Conservation (phyloP, 1,139 yeast genomes). For the Insectozyma bohioensis region DNA sequence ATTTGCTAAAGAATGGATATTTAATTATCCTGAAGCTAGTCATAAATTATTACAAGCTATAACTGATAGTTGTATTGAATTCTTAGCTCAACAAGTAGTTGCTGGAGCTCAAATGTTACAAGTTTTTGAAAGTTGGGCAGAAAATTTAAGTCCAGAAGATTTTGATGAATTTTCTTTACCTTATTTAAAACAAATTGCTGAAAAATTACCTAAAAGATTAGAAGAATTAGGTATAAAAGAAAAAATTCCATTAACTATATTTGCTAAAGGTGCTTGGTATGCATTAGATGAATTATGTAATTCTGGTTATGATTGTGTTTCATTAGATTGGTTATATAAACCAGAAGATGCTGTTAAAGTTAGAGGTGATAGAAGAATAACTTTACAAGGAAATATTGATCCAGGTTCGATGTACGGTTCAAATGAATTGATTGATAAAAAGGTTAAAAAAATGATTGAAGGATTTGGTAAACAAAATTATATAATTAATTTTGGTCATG, state of each 20-base stretch:
- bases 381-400: conserved; percentile 92
- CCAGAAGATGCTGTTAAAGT: conserved; percentile 84
- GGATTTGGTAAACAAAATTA: conserved; percentile 91
- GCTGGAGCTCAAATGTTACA: conserved; percentile 99
- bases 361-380: conserved; percentile 72
- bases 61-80: conserved; percentile 89
- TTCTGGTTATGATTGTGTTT: conserved; percentile 82
- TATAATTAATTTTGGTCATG: conserved; percentile 94
- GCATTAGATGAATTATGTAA: conserved; percentile 85
- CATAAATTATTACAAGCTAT: conserved; percentile 72
- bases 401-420: conserved; percentile 95
- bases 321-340: conserved; percentile 88
- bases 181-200: conserved; percentile 74
- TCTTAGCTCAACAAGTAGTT: conserved; percentile 88
- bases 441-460: conserved; percentile 82
- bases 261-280: conserved; percentile 98
- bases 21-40: conserved; percentile 70
- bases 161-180: conserved; percentile 88
- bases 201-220: conserved; percentile 67
- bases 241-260: conserved; percentile 80
- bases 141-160: conserved; percentile 89
- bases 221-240: conserved; percentile 69
- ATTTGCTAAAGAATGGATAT: conserved; percentile 90
- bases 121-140: conserved; percentile 97
- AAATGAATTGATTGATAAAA: conserved; percentile 71